These are phyloP conservation scores for Trametes hirsuta DNA, from an alignment of 1,284 basidiomycete genomes.

Conservation along the genomic window DNA sequence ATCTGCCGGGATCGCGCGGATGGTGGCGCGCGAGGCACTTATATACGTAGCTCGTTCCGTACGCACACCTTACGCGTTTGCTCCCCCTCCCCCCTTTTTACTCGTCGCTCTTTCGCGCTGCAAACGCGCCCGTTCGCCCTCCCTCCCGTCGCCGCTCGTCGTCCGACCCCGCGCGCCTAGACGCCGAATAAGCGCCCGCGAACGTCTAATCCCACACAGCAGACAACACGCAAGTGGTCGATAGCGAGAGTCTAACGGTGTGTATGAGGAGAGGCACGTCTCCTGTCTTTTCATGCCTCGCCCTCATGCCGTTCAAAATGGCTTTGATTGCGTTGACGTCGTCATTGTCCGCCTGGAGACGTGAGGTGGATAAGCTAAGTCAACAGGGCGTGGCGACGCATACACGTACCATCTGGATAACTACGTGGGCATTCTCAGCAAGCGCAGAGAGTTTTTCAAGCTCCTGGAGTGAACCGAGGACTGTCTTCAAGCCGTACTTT, in stretches of 20 bases:
- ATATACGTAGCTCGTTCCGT: too few species aligned
- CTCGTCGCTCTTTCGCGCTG: too few species aligned
- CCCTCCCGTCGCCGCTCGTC: too few species aligned
- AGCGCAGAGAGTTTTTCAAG: conserved; percentile 19
- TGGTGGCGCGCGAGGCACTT: too few species aligned
- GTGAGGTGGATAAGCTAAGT: not conserved
- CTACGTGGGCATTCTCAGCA: conserved; percentile 32
- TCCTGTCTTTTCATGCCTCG: conserved; percentile 43
- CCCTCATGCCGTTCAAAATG: conserved; percentile 47
- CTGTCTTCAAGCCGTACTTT: conserved; percentile 25
- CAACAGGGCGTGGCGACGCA: conserved; percentile 31
- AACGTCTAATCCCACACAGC: too few species aligned
- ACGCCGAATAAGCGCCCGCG: too few species aligned
- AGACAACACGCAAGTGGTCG: not conserved
- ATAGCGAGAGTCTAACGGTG: conserved; percentile 41
- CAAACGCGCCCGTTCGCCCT: too few species aligned
- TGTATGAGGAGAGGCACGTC: conserved; percentile 49
- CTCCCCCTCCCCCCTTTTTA: too few species aligned
- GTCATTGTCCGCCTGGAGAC: conserved; percentile 26
- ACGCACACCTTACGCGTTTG: too few species aligned
- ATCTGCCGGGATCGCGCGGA: too few species aligned
- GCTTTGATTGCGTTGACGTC: conserved; percentile 41
- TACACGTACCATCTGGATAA: conserved; percentile 43
- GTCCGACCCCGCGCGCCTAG: too few species aligned
- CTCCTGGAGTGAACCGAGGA: conserved; percentile 27